Evolutionary conservation across 148 eudicot genomes (phyloP).

Genomic region (Hydrangea macrophylla): DNA sequence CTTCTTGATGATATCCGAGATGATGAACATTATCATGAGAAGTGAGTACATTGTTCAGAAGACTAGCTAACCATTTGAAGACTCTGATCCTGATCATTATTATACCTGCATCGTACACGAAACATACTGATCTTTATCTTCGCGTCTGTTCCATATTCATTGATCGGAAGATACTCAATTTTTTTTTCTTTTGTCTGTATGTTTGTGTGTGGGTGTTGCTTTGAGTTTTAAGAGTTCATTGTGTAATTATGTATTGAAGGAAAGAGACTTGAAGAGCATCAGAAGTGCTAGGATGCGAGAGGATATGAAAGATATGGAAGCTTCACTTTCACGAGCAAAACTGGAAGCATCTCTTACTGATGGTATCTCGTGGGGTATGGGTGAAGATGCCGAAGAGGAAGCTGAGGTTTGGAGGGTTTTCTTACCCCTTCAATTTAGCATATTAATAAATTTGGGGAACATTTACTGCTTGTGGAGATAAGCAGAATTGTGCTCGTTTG

Average conservation of each 20-base stretch:
- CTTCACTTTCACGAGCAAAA: conserved; percentile 83
- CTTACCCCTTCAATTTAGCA: not conserved
- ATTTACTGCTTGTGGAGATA: no score
- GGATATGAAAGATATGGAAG: conserved; percentile 78
- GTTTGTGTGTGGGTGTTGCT: not conserved
- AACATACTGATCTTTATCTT: conserved; percentile 1
- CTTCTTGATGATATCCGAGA: not conserved
- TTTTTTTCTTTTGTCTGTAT: not conserved
- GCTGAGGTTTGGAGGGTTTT: conserved; percentile 55
- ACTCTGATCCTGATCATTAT: not conserved
- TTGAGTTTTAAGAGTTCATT: conserved; percentile 12
- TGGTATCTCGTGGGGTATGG: conserved; percentile 97
- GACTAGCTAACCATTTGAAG: not conserved
- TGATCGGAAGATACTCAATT: not conserved
- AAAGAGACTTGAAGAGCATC: conserved; percentile 55
- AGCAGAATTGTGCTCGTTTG: no score
- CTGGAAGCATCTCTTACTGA: conserved; percentile 80
- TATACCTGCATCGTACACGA: not conserved
- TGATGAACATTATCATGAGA: not conserved
- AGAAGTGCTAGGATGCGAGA: conserved; percentile 46
- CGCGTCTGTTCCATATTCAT: not conserved
- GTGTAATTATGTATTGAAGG: conserved; percentile 41
- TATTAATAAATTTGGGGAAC: no score
- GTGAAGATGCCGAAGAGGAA: conserved; percentile 96
- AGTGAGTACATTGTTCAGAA: no score